phyloP scores from a whole-genome alignment of 2,329 filamentous ascomycete species.

The Talaromyces sp. region DNA sequence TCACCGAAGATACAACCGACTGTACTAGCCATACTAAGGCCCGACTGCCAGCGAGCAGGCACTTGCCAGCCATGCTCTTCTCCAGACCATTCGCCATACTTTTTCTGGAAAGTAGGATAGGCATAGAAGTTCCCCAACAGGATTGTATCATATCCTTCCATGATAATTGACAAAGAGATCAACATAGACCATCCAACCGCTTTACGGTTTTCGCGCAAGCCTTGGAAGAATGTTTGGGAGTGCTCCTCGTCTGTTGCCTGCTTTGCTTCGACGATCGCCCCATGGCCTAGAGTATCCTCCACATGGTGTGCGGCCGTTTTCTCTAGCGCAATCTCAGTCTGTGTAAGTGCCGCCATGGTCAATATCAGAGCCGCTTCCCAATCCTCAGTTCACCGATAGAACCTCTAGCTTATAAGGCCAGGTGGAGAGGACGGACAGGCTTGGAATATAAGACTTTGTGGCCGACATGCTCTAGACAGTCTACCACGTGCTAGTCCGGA shows the following conservation, averaged over 20 bases:
- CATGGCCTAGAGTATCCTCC: constrained; percentile 28
- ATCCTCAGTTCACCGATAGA: neutral
- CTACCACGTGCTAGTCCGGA: constrained; percentile 7
- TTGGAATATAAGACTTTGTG: constrained; percentile 11
- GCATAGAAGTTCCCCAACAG: constrained; percentile 55
- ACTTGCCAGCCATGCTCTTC: constrained; percentile 32
- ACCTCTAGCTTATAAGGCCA: neutral
- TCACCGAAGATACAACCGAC: constrained; percentile 27
- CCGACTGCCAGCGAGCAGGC: constrained; percentile 65
- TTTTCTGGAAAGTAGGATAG: constrained; percentile 47
- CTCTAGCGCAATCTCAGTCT: constrained; percentile 24
- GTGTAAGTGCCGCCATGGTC: constrained; percentile 12
- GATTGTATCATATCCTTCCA: constrained; percentile 59
- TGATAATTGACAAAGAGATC: constrained; percentile 53
- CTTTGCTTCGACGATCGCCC: constrained; percentile 25
- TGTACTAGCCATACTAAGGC: constrained; percentile 49
- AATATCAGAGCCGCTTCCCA: neutral
- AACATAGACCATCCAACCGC: constrained; percentile 40
- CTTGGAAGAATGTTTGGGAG: constrained; percentile 20
- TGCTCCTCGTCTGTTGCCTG: constrained; percentile 26
- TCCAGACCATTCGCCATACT: constrained; percentile 32
- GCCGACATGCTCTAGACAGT: neutral
- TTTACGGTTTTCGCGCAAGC: constrained; percentile 7
- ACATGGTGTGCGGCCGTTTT: constrained; percentile 31
- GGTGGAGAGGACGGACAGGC: neutral